phyloP scores from a whole-genome alignment of 1,139 yeast genomes.

The Spathaspora sp. region DNA sequence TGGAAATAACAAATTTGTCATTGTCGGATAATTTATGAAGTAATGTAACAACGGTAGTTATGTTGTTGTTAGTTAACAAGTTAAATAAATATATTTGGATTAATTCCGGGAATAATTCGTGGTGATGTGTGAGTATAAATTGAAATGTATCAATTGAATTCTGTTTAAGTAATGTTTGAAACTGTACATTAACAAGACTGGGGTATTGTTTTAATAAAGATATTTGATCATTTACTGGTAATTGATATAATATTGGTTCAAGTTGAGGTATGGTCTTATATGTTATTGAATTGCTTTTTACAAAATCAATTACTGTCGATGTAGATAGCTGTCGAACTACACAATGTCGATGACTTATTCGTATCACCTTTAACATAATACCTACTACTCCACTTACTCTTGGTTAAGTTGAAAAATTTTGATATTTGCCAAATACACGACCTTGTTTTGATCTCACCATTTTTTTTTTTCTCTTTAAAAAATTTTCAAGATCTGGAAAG shows the following conservation, averaged over 20 bases:
- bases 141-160: background rate
- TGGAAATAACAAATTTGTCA: conserved; percentile 23
- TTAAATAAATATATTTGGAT: conserved; percentile 23
- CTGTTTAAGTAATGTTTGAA: conserved; percentile 5
- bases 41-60: conserved; percentile 23
- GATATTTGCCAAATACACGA: background rate
- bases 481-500: background rate
- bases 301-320: background rate
- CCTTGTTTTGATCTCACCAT: background rate
- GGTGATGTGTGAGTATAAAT: background rate
- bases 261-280: background rate
- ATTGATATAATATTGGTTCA: background rate
- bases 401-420: background rate
- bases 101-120: conserved; percentile 11
- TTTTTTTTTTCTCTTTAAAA: background rate
- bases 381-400: too few relatives aligned
- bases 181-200: conserved; percentile 7
- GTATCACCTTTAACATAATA: background rate
- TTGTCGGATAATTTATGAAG: conserved; percentile 22
- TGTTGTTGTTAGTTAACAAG: conserved; percentile 17
- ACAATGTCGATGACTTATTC: background rate
- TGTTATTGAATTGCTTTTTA: background rate
- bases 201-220: conserved; percentile 1
- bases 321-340: background rate
- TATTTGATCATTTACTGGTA: background rate